Evolutionary conservation across 192 early-diverging fungal genomes (phyloP).

Genomic region (Gigaspora rosea): DNA sequence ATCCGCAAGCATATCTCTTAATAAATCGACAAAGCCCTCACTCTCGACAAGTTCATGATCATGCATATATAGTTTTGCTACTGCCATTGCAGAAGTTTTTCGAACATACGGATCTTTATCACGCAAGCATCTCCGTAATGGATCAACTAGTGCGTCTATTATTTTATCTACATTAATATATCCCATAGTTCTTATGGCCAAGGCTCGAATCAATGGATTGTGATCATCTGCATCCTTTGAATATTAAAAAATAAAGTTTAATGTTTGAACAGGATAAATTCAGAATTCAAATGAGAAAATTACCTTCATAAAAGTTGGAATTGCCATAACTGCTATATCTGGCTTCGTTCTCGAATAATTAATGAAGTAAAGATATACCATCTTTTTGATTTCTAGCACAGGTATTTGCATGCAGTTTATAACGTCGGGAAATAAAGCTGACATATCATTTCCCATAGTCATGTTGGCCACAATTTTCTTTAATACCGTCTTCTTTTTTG

Average conservation of each 20-base stretch:
- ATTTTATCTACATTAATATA: constrained; percentile 94
- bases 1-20: constrained; percentile 84
- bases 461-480: constrained; percentile 99
- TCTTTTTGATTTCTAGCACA: constrained; percentile 82
- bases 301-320: constrained; percentile 86
- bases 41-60: constrained; percentile 81
- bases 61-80: constrained; percentile 93
- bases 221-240: constrained; percentile 83
- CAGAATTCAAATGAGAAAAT: background rate
- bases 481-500: constrained; percentile 81
- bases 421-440: constrained; percentile 88
- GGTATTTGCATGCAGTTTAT: constrained; percentile 90
- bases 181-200: constrained; percentile 97
- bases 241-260: constrained; percentile 16
- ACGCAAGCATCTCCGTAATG: constrained; percentile 75
- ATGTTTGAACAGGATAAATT: background rate
- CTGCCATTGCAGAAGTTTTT: constrained; percentile 93
- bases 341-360: constrained; percentile 93
- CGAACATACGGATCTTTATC: constrained; percentile 96
- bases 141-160: constrained; percentile 80
- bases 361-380: constrained; percentile 96
- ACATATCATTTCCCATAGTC: constrained; percentile 99
- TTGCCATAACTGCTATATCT: constrained; percentile 90
- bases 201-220: constrained; percentile 92
- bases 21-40: constrained; percentile 88